Percentiles rank a stretch among this genome's conserved stretches.
Evolutionary conservation across 2,329 filamentous ascomycete species (phyloP).

Genomic region (Hymenoscyphus fraxineus): DNA sequence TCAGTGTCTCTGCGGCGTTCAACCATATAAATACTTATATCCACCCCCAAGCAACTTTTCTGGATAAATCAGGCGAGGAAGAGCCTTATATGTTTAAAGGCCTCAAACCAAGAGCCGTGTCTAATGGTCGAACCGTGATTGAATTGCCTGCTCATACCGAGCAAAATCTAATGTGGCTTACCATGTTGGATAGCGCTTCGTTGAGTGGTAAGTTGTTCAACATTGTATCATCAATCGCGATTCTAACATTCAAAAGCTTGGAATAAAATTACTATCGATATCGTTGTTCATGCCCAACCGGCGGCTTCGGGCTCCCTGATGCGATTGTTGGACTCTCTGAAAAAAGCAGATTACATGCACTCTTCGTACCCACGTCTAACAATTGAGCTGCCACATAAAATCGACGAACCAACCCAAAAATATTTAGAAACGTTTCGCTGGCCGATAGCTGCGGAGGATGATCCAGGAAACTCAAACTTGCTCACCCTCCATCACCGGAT

Average conservation of each 20-base stretch:
- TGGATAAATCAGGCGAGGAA: constrained; percentile 66
- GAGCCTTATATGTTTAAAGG: constrained; percentile 63
- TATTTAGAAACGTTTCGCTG: constrained; percentile 65
- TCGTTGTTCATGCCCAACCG: constrained; percentile 73
- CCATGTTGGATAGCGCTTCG: constrained; percentile 69
- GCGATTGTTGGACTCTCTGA: constrained; percentile 72
- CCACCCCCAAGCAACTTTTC: constrained; percentile 64
- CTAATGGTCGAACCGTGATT: constrained; percentile 61
- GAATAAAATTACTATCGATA: constrained; percentile 75
- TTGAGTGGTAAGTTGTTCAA: constrained; percentile 52
- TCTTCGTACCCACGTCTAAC: constrained; percentile 70
- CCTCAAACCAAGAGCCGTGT: constrained; percentile 51
- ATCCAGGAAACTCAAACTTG: constrained; percentile 42
- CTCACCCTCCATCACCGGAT: constrained; percentile 75
- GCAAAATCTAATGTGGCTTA: constrained; percentile 70
- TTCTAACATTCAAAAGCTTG: constrained; percentile 53
- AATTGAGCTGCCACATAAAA: constrained; percentile 71
- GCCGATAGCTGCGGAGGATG: constrained; percentile 49
- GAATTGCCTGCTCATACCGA: constrained; percentile 64
- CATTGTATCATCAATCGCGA: constrained; percentile 8
- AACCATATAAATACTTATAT: constrained; percentile 71
- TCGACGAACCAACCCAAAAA: constrained; percentile 61
- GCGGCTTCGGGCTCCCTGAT: constrained; percentile 70
- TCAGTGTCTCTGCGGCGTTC: constrained; percentile 61
- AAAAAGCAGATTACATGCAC: constrained; percentile 70